Evolutionary conservation across 108 stramenopile genomes (phyloP), one percentile per base, ranked within the genome.

Genomic region (Cyclotella distinguenda): DNA sequence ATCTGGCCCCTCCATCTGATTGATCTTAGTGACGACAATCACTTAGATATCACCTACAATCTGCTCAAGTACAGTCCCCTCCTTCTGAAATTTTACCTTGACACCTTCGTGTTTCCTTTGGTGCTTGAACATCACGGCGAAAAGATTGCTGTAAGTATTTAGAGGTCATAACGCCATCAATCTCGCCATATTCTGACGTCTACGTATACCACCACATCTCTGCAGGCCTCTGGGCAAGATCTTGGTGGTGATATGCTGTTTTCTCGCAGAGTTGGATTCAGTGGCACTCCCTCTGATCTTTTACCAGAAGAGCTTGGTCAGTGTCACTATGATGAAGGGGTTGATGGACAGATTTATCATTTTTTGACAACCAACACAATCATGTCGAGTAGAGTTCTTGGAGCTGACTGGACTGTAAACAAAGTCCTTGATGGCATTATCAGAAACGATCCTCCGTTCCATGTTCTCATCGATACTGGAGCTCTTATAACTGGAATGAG

Each of bases 221-320:
- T 43, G 28, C 42, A 59, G 58, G 58, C 99, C 11, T 97, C 96
- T 66, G 99, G 99, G 4, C 98, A 99, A 70, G 98, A 98, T 55
- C 84, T 99, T 34, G 99, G 99, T 23, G 97, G 97, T 12, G 90
- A 95, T 49, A 93, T 99, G 93, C 74, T 99, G 27, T 99, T 99
- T 69, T 86, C 84, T 30, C 77, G 87, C 27, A 72, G 96, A 16
- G 83, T 99, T 31, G 99, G 99, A 6, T 99, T 99, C 81, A 93
- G 91, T 66, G 99, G 99, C 27, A 99, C 99, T 9, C 99, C 99
- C 21, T 94, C 91, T 39, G 95, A 98, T 77, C 81, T 99, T 18
- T 81, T 99, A 23, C 99, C 99, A 19, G 95, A 96, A 64, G 98
- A 98, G 75, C 86, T 99, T 57, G 99, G 99, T 19, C 93, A 89